Evolutionary conservation across 139 green algal species (phyloP), one percentile per base, ranked within the genome.

Genomic region (Volvox reticuliferus): DNA sequence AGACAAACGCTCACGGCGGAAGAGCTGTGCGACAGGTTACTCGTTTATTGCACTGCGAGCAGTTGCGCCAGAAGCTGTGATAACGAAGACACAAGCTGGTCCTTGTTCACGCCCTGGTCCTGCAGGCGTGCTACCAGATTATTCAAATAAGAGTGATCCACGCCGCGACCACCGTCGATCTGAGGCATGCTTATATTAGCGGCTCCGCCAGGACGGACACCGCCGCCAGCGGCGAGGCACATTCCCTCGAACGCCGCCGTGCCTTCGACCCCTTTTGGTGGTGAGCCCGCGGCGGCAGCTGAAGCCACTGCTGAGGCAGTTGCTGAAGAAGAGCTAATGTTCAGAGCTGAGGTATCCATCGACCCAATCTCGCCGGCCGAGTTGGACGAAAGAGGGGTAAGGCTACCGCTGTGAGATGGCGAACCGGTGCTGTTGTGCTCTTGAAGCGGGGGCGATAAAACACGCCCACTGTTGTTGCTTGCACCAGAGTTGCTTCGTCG

Each of bases 41-140:
- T 55, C 9, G 44, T 14, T 55, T 55, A 55, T 55, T 55, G 44
- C 44, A 89, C 86, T 1, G 87, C 89, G 37, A 92, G 88, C 33
- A 94, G 92, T 78, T 94, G 92, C 32, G 88, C 92, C 50, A 94
- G 88, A 36, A 94, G 88, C 83, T 94, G 92, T 0, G 88, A 92
- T 69, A 94, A 78, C 18, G 82, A 91, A 19, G 65, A 76, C 67
- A 94, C 92, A 28, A 94, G 92, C 78, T 94, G 82, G 65, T 94
- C 88, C 78, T 91, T 92, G 61, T 91, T 91, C 1, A 91, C 76
- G 2, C 87, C 87, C 61, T 91, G 87, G 33, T 91, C 87, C 33
- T 91, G 87, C 12, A 91, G 87, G 1, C 33, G 76, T 0, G 87
- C 61, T 0, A 91, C 76, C 76, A 91, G 62, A 35, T 78, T 33